Evolutionary conservation across 1,139 yeast species (phyloP).

Genomic region (Candida gigantensis): DNA sequence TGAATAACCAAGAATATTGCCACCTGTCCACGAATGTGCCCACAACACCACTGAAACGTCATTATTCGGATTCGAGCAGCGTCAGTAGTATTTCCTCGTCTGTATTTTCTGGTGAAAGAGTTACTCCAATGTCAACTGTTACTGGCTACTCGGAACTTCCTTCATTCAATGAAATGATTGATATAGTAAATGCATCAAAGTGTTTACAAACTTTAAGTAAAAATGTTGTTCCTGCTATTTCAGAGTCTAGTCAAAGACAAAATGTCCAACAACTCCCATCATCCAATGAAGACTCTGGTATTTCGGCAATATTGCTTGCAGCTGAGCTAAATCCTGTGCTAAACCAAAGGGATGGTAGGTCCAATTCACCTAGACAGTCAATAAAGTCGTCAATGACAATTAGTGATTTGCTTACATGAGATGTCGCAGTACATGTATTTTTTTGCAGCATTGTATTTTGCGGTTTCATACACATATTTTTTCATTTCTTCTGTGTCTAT

Average conservation of each 20-base stretch:
- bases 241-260: not conserved
- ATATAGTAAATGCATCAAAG: constrained; percentile 42
- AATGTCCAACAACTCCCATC: not conserved
- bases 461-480: too few species aligned
- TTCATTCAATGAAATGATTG: constrained; percentile 27
- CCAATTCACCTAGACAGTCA: constrained; percentile 1
- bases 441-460: too few species aligned
- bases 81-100: constrained; percentile 10
- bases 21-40: constrained; percentile 3
- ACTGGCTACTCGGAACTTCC: constrained; percentile 5
- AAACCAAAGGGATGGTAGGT: constrained; percentile 1
- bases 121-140: constrained; percentile 3
- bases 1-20: not conserved
- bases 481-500: constrained; percentile 2
- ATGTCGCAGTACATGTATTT: not conserved
- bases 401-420: constrained; percentile 27
- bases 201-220: constrained; percentile 35
- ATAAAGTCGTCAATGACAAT: constrained; percentile 26
- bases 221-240: constrained; percentile 2
- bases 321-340: constrained; percentile 20
- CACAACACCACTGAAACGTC: constrained; percentile 4
- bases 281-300: constrained; percentile 18
- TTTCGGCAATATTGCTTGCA: constrained; percentile 29
- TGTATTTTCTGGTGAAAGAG: constrained; percentile 7
- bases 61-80: constrained; percentile 9